Conservation (phyloP, 192 early-diverging fungal genomes). For the Oehlia diaphana region DNA sequence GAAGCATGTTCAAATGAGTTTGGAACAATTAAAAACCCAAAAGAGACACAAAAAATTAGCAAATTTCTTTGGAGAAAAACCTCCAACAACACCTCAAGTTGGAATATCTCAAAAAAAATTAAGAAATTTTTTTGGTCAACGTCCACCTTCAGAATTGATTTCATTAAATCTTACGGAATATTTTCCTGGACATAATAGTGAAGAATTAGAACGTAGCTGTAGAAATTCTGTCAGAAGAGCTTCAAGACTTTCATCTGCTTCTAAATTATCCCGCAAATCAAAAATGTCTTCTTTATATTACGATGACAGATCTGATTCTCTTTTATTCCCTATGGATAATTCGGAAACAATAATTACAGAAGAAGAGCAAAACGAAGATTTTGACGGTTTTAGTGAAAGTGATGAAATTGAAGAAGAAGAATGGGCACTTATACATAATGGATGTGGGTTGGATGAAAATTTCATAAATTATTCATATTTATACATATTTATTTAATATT, state of each 20-base stretch:
- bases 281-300: conserved; percentile 14
- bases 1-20: conserved; percentile 60
- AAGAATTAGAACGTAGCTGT: conserved; percentile 26
- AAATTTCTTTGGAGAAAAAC: conserved; percentile 30
- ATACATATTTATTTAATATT: too few relatives aligned
- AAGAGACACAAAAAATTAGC: conserved; percentile 40
- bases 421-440: conserved; percentile 14
- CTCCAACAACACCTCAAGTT: not conserved
- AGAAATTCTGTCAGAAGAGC: conserved; percentile 34
- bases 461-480: not conserved
- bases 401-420: conserved; percentile 21
- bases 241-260: conserved; percentile 38
- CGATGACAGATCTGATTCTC: conserved; percentile 6
- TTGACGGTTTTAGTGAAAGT: not conserved
- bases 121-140: conserved; percentile 88
- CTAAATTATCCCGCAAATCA: conserved; percentile 10
- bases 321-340: not conserved
- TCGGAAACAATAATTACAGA: conserved; percentile 9
- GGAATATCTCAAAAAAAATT: conserved; percentile 47
- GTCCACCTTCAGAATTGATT: conserved; percentile 92
- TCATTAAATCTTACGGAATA: conserved; percentile 88
- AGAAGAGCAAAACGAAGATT: conserved; percentile 3
- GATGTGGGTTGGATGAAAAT: not conserved
- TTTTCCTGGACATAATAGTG: conserved; percentile 69
- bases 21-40: conserved; percentile 51